Evolutionary conservation across 176 grass and related monocot species (phyloP).

Genomic region (Zizania latifolia): DNA sequence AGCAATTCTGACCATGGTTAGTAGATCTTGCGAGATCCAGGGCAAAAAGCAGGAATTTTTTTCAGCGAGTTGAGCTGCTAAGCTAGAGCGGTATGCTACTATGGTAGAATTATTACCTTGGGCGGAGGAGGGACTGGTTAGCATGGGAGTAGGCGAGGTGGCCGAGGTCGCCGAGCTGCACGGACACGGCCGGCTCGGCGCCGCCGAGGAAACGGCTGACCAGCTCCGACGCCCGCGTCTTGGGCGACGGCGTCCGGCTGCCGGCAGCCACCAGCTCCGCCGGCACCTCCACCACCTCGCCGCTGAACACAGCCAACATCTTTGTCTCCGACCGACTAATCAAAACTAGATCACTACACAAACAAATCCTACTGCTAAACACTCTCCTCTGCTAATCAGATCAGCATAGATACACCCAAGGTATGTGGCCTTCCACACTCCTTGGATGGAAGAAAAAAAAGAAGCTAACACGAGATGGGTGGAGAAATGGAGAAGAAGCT

Average conservation of each 20-base stretch:
- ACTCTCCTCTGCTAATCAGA: neutral
- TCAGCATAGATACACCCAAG: neutral
- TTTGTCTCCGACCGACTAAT: neutral
- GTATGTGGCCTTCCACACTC: slow-evolving; percentile 12
- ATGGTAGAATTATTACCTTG: slow-evolving; percentile 58
- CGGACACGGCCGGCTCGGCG: slow-evolving; percentile 49
- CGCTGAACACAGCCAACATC: slow-evolving; percentile 94
- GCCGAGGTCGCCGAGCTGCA: slow-evolving; percentile 51
- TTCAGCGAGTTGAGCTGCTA: too few species aligned
- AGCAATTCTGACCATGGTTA: neutral
- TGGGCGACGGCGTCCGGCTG: slow-evolving; percentile 91
- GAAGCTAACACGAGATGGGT: neutral
- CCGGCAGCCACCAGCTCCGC: slow-evolving; percentile 85
- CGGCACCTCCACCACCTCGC: slow-evolving; percentile 81
- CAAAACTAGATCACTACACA: neutral
- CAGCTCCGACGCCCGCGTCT: slow-evolving; percentile 65
- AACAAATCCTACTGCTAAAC: neutral
- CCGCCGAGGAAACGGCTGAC: slow-evolving; percentile 55
- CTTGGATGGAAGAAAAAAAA: neutral
- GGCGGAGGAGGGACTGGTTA: slow-evolving; percentile 61
- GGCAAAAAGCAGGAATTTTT: neutral
- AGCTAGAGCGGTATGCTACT: too few species aligned
- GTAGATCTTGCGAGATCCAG: neutral
- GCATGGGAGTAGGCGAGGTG: slow-evolving; percentile 72
- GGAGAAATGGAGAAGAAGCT: neutral